These are phyloP conservation scores for Calonectria pseudoreteaudii DNA, from an alignment of 2,329 filamentous ascomycete species.

Conservation along the genomic window DNA sequence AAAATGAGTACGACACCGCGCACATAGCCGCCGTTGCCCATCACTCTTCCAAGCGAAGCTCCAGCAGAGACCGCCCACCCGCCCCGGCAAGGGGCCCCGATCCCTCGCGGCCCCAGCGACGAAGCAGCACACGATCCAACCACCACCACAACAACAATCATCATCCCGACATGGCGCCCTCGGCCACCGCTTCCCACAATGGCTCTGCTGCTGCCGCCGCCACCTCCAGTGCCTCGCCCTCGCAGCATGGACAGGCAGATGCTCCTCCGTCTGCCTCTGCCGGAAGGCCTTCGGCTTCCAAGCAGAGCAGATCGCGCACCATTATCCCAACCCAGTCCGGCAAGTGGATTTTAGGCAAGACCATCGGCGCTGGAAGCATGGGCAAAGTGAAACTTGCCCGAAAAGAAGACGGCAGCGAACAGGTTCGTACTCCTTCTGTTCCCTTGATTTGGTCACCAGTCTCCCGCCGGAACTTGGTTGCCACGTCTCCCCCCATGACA, in stretches of 20 bases:
- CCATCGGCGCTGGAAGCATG: conserved; percentile 98
- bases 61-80: conserved; percentile 70
- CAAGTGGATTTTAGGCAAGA: conserved; percentile 96
- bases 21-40: conserved; percentile 69
- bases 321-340: conserved; percentile 91
- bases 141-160: conserved; percentile 48
- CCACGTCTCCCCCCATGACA: not conserved
- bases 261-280: conserved; percentile 47
- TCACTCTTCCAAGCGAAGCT: conserved; percentile 66
- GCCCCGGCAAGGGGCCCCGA: conserved; percentile 66
- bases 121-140: conserved; percentile 63
- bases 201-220: conserved; percentile 64
- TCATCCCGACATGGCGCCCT: conserved; percentile 61
- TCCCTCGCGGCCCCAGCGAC: conserved; percentile 59
- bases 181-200: conserved; percentile 64
- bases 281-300: conserved; percentile 53
- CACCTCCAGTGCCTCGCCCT: conserved; percentile 59
- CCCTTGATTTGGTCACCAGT: not conserved
- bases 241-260: conserved; percentile 51
- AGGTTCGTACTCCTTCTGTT: conserved; percentile 67
- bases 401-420: conserved; percentile 89
- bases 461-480: conserved; percentile 29
- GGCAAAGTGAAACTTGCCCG: conserved; percentile 97
- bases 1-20: conserved; percentile 80
- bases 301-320: conserved; percentile 73